Base-by-base conservation (phyloP, 805 yeast species). In the Wickerhamomyces ciferrii region DNA sequence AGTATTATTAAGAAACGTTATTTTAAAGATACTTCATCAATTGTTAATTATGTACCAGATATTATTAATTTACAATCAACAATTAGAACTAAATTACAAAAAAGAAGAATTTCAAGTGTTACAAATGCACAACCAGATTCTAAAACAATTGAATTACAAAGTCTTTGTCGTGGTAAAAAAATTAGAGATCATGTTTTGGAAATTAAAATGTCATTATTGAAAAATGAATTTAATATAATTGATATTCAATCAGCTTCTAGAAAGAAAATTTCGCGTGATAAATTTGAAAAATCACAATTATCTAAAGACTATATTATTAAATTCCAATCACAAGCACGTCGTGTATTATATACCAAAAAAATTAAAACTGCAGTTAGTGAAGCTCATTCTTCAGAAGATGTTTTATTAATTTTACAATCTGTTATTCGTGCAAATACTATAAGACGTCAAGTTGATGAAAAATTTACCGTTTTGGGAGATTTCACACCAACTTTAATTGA, bases 321-420 rank as follows among this genome's bases (percentile, higher is more conserved):
- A 6, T 53, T 76, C 9, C 81, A 76, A 51, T 56, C 73, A 13
- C 44, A 61, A 10, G 51, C 62, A 1, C 65, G 81, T 38, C 71
- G 70, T 8, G 56, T 50, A 7, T 31, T 62, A 5, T 50, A 49
- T 20, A 58, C 65, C 44, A 53, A 47, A n/a, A 52, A 46, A 29
- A 29, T 54, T 21, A 52, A 52, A 5, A 50, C 48, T 35, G 54
- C 55, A 5, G 53, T 53, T 10, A 48, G 45, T 18, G 56, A 50
- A 18, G 54, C 55, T 1, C 57, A 51, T n/a, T 50, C 60, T 6
- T 49, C 60, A 5, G 64, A 59, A 25, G 53, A 53, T 19, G 58
- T 60, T 0, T 42, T 74, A 4, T 49, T 55, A 14, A 52, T 59
- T 29, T 51, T 79, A 6, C 82, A 78, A 56, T 62, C 80, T 6